Evolutionary conservation across 352 stramenopile species (phyloP), one percentile per base, ranked within the genome.

Genomic region (Peronosclerospora sorghi): DNA sequence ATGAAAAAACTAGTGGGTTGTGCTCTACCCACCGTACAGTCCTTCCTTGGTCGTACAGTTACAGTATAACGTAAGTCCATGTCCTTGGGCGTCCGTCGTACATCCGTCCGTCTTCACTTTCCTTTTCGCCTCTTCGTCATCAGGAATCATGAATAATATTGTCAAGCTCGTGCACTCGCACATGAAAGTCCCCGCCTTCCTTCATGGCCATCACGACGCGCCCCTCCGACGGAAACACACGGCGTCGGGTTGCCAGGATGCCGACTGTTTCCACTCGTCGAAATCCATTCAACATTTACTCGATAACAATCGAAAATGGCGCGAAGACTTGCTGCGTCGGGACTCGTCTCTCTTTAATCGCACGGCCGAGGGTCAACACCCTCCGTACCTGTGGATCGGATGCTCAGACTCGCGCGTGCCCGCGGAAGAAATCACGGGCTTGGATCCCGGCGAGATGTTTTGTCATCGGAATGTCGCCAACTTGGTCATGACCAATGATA

Each of bases 381-480:
- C 84, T 20, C 61, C 86, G 41, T 94, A 91, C 54, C 50, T 95
- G 5, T 94, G 81, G 71, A 94, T 95, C 50, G 83, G 83, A 30
- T 93, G 86, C 62, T 78, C 79, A 18, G 83, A 96, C 57, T 84
- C 83, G 9, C 77, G 86, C 21, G 83, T 95, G 5, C 73, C 75
- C 0, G 74, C 82, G 4, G 77, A 95, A 43, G 72, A 90, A 48
- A 83, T 95, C 45, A 86, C 86, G 50, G 81, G 83, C 1, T 46
- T 86, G 5, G 56, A 83, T 8, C 69, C 73, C 1, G 86, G 86
- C 12, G 68, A 91, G 51, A 65, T 96, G 45, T 96, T 96, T 55
- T 83, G 95, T 30, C 80, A 94, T 54, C 81, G 86, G 28, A 96
- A 96, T 48, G 62, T 93, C 2, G 79, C 79, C 18, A 93, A 94